phyloP scores from a whole-genome alignment of 2,329 filamentous ascomycete species.

The Mycosphaerella arachidis region DNA sequence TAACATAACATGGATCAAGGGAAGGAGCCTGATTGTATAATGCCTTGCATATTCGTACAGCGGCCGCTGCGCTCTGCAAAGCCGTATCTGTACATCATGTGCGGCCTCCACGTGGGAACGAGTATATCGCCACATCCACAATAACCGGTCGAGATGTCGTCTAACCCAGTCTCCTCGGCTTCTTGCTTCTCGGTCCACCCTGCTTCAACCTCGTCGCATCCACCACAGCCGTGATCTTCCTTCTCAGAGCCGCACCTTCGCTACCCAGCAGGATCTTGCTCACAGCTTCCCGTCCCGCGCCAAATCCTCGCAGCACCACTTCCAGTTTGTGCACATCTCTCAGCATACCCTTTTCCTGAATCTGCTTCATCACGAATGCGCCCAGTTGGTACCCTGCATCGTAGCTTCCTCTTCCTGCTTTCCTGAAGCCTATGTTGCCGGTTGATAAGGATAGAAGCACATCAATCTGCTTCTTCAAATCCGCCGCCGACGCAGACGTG shows the following conservation, averaged over 20 bases:
- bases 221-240: constrained; percentile 71
- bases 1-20: not conserved
- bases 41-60: not conserved
- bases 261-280: constrained; percentile 82
- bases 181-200: constrained; percentile 83
- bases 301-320: constrained; percentile 79
- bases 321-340: constrained; percentile 72
- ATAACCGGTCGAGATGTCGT: not conserved
- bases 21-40: not conserved
- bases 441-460: constrained; percentile 74
- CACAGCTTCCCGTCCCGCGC: constrained; percentile 79
- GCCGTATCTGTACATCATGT: not conserved
- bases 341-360: constrained; percentile 76
- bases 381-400: constrained; percentile 90
- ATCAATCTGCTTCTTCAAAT: constrained; percentile 42
- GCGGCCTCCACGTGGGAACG: not conserved
- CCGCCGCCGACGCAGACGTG: constrained; percentile 48
- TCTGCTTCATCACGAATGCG: constrained; percentile 74
- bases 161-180: constrained; percentile 72
- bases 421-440: constrained; percentile 88
- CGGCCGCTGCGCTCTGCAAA: not conserved
- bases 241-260: constrained; percentile 72
- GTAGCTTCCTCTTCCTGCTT: constrained; percentile 73
- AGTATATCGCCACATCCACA: not conserved
- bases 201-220: constrained; percentile 92